Evolutionary conservation across 2,329 filamentous ascomycete species (phyloP).

Genomic region (Sporothrix schenckii): DNA sequence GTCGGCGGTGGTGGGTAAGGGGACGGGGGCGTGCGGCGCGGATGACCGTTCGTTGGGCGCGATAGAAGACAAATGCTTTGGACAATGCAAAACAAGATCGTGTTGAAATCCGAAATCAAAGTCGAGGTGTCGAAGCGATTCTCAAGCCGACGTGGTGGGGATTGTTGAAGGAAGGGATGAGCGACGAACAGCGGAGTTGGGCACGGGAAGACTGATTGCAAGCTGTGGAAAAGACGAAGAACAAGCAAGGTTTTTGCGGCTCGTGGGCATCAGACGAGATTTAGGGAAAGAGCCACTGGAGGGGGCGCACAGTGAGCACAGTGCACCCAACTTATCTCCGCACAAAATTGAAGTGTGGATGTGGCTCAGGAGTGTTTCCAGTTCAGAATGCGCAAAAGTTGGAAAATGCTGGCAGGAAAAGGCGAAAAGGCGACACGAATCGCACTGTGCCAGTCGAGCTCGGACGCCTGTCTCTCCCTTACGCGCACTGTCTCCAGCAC

Average conservation of each 20-base stretch:
- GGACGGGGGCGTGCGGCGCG: background rate
- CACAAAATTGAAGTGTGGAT: background rate
- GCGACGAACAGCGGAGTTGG: conserved; percentile 6
- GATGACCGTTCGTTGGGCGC: background rate
- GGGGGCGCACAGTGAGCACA: conserved; percentile 25
- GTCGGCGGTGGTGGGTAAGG: conserved; percentile 9
- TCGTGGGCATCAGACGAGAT: conserved; percentile 9
- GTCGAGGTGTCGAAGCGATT: conserved; percentile 16
- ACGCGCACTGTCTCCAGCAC: background rate
- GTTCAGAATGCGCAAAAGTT: background rate
- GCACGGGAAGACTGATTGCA: conserved; percentile 14
- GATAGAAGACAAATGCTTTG: background rate
- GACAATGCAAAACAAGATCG: background rate
- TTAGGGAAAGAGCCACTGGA: conserved; percentile 27
- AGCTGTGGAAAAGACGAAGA: conserved; percentile 23
- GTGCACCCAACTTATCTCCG: conserved; percentile 11
- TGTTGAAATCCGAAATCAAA: conserved; percentile 5
- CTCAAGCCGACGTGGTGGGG: conserved; percentile 8
- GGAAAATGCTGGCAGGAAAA: conserved; percentile 13
- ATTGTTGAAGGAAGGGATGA: conserved; percentile 18
- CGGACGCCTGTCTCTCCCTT: background rate
- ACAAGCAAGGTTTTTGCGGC: conserved; percentile 32
- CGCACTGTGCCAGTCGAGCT: background rate
- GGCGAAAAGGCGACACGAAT: background rate
- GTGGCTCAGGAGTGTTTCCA: background rate